phyloP scores from a whole-genome alignment of 768 basidiomycete genomes.

The Suillus subaureus region DNA sequence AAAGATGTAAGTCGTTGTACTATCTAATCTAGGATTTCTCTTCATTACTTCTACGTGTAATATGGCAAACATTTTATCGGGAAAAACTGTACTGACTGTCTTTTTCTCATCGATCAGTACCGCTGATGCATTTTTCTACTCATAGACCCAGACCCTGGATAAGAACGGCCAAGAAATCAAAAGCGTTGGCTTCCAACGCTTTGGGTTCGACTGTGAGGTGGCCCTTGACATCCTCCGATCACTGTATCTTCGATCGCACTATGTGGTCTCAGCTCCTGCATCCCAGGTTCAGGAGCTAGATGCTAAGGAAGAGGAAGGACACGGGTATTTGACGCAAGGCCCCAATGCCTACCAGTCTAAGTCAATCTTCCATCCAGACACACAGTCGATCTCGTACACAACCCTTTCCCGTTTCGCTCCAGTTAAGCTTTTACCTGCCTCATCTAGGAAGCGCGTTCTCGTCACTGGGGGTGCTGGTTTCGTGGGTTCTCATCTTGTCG shows the following conservation, averaged over 20 bases:
- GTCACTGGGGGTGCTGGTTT: slow-evolving; percentile 99
- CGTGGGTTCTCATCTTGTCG: slow-evolving; percentile 97
- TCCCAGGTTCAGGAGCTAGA: slow-evolving; percentile 41
- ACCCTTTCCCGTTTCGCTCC: slow-evolving; percentile 92
- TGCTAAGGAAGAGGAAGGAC: slow-evolving; percentile 41
- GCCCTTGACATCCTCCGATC: slow-evolving; percentile 78
- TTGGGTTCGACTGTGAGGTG: slow-evolving; percentile 90
- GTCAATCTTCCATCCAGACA: slow-evolving; percentile 82
- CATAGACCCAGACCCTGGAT: slow-evolving; percentile 66
- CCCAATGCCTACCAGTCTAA: slow-evolving; percentile 69
- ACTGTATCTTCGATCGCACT: slow-evolving; percentile 87
- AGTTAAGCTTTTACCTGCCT: slow-evolving; percentile 81
- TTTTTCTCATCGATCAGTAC: background rate
- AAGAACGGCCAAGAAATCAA: slow-evolving; percentile 76
- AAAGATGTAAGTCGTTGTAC: slow-evolving; percentile 13
- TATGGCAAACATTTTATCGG: slow-evolving; percentile 28
- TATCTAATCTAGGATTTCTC: background rate
- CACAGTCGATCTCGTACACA: slow-evolving; percentile 86
- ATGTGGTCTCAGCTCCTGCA: slow-evolving; percentile 50
- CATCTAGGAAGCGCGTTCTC: slow-evolving; percentile 83
- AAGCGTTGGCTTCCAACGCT: slow-evolving; percentile 80
- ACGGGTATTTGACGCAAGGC: slow-evolving; percentile 57
- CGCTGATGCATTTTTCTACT: slow-evolving; percentile 12
- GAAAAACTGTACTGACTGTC: slow-evolving; percentile 18
- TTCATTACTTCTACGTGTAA: background rate